Conservation (phyloP, 768 basidiomycete species). For the Chlorophyllum brunneum region DNA sequence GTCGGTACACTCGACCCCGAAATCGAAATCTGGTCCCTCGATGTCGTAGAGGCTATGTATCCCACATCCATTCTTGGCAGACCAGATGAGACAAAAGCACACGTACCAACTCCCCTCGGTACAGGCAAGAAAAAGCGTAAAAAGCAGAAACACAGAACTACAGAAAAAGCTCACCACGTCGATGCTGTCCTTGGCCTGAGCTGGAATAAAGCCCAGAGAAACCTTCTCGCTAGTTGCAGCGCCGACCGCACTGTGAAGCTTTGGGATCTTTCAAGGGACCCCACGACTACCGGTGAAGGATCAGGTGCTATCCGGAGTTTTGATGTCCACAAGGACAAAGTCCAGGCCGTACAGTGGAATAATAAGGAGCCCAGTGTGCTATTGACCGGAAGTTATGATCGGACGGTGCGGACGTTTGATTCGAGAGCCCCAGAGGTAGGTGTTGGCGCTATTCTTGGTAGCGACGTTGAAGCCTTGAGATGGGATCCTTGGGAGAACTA, state of each 20-base stretch:
- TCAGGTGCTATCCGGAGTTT: slow-evolving; percentile 82
- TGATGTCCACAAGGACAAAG: slow-evolving; percentile 85
- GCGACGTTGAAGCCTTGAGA: slow-evolving; percentile 88
- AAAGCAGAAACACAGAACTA: slow-evolving; percentile 65
- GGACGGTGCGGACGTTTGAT: slow-evolving; percentile 94
- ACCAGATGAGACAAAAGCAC: slow-evolving; percentile 77
- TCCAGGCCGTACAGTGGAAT: slow-evolving; percentile 97
- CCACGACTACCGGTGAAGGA: slow-evolving; percentile 41
- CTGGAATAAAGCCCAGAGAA: slow-evolving; percentile 90
- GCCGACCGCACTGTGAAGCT: slow-evolving; percentile 96
- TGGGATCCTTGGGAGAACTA: slow-evolving; percentile 97
- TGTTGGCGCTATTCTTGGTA: slow-evolving; percentile 81
- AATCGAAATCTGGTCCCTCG: slow-evolving; percentile 98
- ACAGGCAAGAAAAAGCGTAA: slow-evolving; percentile 97
- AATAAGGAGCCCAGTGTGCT: slow-evolving; percentile 82
- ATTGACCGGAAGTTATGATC: slow-evolving; percentile 91
- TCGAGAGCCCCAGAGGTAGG: slow-evolving; percentile 77
- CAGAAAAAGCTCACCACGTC: slow-evolving; percentile 74
- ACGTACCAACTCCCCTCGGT: slow-evolving; percentile 75
- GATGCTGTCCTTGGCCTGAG: slow-evolving; percentile 91
- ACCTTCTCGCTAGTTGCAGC: slow-evolving; percentile 86
- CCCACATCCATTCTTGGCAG: slow-evolving; percentile 90
- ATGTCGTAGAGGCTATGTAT: slow-evolving; percentile 91
- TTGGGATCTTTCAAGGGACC: slow-evolving; percentile 86
- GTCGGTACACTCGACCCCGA: slow-evolving; percentile 97